phyloP scores from a whole-genome alignment of 768 basidiomycete genomes.

The Mycena kentingensis region DNA sequence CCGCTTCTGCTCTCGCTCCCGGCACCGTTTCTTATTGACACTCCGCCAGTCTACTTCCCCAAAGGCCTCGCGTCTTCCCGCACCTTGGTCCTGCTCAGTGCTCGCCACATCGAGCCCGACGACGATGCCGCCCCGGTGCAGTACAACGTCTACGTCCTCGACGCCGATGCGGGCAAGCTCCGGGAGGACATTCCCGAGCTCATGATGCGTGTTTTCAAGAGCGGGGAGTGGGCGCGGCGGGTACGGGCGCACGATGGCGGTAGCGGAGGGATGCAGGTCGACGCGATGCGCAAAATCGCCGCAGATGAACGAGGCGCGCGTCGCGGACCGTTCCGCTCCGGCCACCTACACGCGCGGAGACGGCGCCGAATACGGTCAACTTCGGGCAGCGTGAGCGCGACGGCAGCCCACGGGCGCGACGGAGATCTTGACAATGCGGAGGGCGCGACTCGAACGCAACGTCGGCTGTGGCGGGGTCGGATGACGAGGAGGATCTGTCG shows the following conservation, averaged over 20 bases:
- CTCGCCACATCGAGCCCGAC: constrained; percentile 40
- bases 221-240: too few species aligned
- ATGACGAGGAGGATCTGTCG: constrained; percentile 25
- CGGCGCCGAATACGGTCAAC: constrained; percentile 64
- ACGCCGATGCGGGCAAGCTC: constrained; percentile 52
- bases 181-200: constrained; percentile 49
- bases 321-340: constrained; percentile 9
- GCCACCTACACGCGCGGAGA: constrained; percentile 8
- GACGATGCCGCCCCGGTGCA: constrained; percentile 40
- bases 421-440: constrained; percentile 61
- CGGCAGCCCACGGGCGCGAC: constrained; percentile 79
- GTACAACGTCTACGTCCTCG: constrained; percentile 81
- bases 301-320: constrained; percentile 7
- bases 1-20: constrained; percentile 6
- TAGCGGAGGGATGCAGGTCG: constrained; percentile 10
- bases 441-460: neutral
- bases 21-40: constrained; percentile 9
- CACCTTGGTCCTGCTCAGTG: constrained; percentile 57
- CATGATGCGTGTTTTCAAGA: constrained; percentile 50
- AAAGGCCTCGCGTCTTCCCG: constrained; percentile 50
- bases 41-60: constrained; percentile 74
- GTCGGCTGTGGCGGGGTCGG: neutral
- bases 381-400: constrained; percentile 84
- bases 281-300: constrained; percentile 4
- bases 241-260: constrained; percentile 12